A percentile compares a stretch with the other conserved stretches of the same genome.
Conservation (phyloP, 495 filamentous ascomycete species). For the Sporormia fimetaria region DNA sequence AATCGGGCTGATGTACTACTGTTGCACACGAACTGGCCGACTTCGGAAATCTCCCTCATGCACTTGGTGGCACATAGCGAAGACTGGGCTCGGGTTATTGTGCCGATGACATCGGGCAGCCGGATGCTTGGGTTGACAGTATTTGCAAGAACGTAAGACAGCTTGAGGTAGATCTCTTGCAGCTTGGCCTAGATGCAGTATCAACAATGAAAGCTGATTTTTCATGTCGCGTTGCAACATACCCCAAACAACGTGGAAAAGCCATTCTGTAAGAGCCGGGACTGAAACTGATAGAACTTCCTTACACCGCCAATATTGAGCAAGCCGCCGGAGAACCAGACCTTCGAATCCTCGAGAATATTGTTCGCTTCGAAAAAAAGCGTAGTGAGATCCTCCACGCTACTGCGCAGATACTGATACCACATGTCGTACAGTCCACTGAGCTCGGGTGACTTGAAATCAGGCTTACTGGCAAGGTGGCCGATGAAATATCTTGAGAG, state of each 20-base stretch:
- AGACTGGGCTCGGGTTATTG: slow-evolving; percentile 38
- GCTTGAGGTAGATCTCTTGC: slow-evolving; percentile 41
- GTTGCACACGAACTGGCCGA: slow-evolving; percentile 40
- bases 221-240: too few species aligned
- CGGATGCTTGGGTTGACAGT: slow-evolving; percentile 26
- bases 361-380: slow-evolving; percentile 42
- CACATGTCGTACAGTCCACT: slow-evolving; percentile 37
- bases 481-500: slow-evolving; percentile 44
- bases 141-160: slow-evolving; percentile 38
- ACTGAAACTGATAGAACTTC: slow-evolving; percentile 43
- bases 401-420: slow-evolving; percentile 37
- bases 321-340: slow-evolving; percentile 38
- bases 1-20: slow-evolving; percentile 33
- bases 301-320: slow-evolving; percentile 39
- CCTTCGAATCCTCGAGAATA: slow-evolving; percentile 36
- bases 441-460: slow-evolving; percentile 35
- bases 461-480: slow-evolving; percentile 38
- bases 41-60: slow-evolving; percentile 37
- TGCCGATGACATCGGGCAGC: slow-evolving; percentile 40
- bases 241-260: slow-evolving; percentile 41
- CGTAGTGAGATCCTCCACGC: slow-evolving; percentile 40
- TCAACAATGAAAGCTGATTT: too few species aligned
- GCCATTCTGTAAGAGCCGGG: slow-evolving; percentile 40
- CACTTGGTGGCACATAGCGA: slow-evolving; percentile 35
- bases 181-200: too few species aligned